These are phyloP conservation scores for Parathielavia appendiculata DNA, from an alignment of 495 filamentous ascomycete genomes.

Conservation along the genomic window DNA sequence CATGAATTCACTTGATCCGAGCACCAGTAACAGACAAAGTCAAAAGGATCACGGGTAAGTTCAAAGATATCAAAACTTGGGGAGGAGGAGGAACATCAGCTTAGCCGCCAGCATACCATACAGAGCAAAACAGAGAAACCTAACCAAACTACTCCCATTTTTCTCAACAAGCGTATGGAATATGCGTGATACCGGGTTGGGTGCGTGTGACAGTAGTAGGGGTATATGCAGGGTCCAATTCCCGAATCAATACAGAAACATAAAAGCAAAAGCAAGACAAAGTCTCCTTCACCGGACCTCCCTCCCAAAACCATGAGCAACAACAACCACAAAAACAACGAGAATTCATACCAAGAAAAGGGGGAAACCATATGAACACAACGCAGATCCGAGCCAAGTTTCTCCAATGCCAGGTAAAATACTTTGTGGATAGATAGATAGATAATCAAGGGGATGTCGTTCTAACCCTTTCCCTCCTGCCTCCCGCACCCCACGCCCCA, in stretches of 20 bases:
- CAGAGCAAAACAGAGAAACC: neutral
- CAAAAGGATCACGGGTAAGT: too few species aligned
- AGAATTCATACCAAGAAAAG: neutral
- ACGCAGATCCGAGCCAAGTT: too few species aligned
- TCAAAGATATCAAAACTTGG: too few species aligned
- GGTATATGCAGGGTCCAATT: slow-evolving; percentile 5
- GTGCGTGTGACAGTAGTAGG: neutral
- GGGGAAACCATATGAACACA: neutral
- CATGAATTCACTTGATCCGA: too few species aligned
- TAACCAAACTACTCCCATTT: neutral
- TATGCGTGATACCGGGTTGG: neutral
- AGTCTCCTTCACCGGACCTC: neutral
- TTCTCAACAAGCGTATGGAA: neutral
- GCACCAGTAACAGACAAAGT: too few species aligned
- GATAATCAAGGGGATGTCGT: too few species aligned
- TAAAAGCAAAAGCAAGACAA: too few species aligned
- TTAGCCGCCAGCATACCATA: neutral
- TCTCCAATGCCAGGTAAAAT: neutral
- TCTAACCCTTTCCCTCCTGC: too few species aligned
- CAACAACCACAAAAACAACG: neutral
- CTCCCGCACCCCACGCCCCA: too few species aligned
- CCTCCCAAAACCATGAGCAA: neutral
- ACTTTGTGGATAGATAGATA: too few species aligned
- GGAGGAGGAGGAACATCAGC: too few species aligned
- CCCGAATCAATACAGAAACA: neutral